These are phyloP conservation scores for Metrosideros polymorpha DNA, from an alignment of 441 rosid species.

Conservation along the genomic window DNA sequence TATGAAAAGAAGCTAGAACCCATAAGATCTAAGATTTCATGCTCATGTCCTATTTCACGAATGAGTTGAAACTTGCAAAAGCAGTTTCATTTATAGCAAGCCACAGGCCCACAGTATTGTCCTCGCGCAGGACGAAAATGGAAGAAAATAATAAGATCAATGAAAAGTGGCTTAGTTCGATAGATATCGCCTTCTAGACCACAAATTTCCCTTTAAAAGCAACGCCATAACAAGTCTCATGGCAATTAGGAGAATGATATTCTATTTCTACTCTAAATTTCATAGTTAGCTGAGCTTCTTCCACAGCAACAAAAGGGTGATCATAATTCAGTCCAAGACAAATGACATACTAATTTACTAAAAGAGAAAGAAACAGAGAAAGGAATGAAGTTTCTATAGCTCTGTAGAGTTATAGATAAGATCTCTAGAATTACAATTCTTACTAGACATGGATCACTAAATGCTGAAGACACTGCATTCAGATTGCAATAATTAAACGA, in stretches of 20 bases:
- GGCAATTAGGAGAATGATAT: not conserved
- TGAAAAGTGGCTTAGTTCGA: not conserved
- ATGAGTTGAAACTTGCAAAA: not conserved
- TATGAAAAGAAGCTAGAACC: too few relatives aligned
- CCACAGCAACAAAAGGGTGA: too few relatives aligned
- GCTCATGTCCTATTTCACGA: not conserved
- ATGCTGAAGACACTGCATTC: too few relatives aligned
- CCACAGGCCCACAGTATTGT: not conserved
- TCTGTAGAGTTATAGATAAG: too few relatives aligned
- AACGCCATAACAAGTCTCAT: not conserved
- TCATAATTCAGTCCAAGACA: too few relatives aligned
- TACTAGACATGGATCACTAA: too few relatives aligned
- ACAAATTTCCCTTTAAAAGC: not conserved
- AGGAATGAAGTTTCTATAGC: too few relatives aligned
- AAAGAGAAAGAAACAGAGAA: too few relatives aligned
- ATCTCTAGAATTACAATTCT: too few relatives aligned
- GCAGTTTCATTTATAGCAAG: not conserved
- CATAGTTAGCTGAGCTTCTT: not conserved
- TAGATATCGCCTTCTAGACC: not conserved
- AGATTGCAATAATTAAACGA: not conserved
- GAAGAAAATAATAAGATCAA: not conserved
- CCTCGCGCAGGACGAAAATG: not conserved
- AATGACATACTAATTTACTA: too few relatives aligned
- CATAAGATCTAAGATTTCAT: not conserved
- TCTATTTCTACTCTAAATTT: not conserved